Base-by-base conservation (phyloP, 805 yeast species). In the Ogataea trehalophila region DNA sequence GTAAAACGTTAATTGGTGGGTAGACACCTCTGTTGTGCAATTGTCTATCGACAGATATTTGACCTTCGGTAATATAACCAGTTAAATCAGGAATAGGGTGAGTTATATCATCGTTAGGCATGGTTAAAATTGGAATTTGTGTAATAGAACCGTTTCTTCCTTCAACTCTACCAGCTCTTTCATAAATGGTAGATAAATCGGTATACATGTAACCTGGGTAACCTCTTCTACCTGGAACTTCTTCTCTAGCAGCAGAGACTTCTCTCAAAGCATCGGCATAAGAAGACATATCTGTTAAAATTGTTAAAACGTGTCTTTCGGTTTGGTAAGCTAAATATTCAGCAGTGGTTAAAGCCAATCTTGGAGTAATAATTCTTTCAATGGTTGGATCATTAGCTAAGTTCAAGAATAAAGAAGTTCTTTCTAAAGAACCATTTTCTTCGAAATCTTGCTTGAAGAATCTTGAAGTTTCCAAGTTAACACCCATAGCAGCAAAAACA, bases 161-260 rank as follows among this genome's bases (percentile, higher is more conserved):
- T 75, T 94, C 99, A 54, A 94, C 98, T 78, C 99, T 87, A 70
- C 99, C 99, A 41, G 99, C 99, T 78, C 99, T 88, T 76, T 94
- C 99, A 71, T 94, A 94, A 65, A 94, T 90, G 44, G 98, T 94
- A 44, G 98, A 88, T 77, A 94, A 88, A 85, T 94, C 99, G 42
- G 99, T 94, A 76, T 94, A 94, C 99, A 94, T 94, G 72, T 94
- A 94, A 87, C 99, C 99, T 56, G 99, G 99, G 73, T 94, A 94
- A 79, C 99, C 99, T 84, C 99, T 90, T 81, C 99, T 90, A 79
- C 99, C 99, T 67, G 99, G 99, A 41, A 94, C 99, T 75, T 95
- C 99, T 74, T 94, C 99, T 79, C 99, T 90, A 42, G 99, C 99
- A 52, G 99, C 99, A 54, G 97, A 90, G 44, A 94, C 99, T 76